A percentile compares a stretch with the other conserved stretches of the same genome.
These are phyloP conservation scores for Periconia sp. DNA, from an alignment of 2,329 filamentous ascomycete species.

Conservation along the genomic window DNA sequence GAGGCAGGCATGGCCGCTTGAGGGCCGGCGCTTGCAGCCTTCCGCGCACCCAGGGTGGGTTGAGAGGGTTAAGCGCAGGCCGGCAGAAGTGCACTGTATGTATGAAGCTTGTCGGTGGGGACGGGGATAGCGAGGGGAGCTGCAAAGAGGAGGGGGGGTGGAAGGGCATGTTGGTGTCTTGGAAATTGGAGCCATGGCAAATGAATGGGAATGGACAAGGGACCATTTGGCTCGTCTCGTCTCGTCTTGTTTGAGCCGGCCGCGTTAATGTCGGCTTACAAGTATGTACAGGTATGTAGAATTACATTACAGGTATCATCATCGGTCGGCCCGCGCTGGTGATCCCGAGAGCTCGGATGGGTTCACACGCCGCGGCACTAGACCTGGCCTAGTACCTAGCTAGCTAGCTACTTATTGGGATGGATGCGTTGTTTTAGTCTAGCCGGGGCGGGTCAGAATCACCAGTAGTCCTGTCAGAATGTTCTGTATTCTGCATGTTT, in stretches of 20 bases:
- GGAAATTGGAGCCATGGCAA: constrained; percentile 15
- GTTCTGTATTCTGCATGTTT: not conserved
- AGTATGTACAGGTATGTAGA: not conserved
- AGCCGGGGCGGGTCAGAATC: no score
- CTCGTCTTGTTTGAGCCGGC: constrained; percentile 34
- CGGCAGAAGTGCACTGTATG: constrained; percentile 5
- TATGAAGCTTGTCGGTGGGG: constrained; percentile 2
- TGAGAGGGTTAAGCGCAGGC: constrained; percentile 7
- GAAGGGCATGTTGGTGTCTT: constrained; percentile 23
- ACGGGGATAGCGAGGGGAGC: no score
- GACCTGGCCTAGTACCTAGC: not conserved
- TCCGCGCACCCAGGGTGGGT: constrained; percentile 5
- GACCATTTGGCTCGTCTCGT: constrained; percentile 18
- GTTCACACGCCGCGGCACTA: constrained; percentile 22
- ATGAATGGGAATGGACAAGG: constrained; percentile 17
- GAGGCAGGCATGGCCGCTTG: constrained; percentile 33
- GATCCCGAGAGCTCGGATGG: constrained; percentile 33
- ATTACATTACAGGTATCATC: no score
- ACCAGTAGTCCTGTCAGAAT: no score
- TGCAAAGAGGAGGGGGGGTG: constrained; percentile 12
- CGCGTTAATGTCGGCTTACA: not conserved
- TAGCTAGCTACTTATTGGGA: no score
- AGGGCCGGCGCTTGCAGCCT: constrained; percentile 41
- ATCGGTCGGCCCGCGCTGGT: constrained; percentile 22
- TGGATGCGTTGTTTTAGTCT: no score